Evolutionary conservation across 257 asterid species (phyloP).

Genomic region (Solanum lignicaule): DNA sequence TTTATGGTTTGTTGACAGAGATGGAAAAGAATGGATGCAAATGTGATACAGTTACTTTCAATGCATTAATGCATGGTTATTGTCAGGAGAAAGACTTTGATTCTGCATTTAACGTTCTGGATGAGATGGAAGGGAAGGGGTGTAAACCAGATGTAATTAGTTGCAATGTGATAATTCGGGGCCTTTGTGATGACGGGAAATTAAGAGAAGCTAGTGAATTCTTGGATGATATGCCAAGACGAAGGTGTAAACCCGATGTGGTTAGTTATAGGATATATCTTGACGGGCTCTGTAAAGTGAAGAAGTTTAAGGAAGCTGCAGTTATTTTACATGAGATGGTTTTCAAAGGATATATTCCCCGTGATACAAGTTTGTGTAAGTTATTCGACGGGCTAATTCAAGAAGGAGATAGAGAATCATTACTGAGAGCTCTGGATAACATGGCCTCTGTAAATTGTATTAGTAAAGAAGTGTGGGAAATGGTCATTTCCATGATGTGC

Average conservation of each 20-base stretch:
- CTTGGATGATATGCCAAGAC: slow-evolving; percentile 70
- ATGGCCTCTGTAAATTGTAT: slow-evolving; percentile 36
- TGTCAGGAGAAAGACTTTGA: slow-evolving; percentile 54
- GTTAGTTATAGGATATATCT: slow-evolving; percentile 51
- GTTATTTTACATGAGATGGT: slow-evolving; percentile 66
- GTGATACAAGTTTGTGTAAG: slow-evolving; percentile 28
- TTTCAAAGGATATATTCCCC: slow-evolving; percentile 43
- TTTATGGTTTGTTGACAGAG: slow-evolving; percentile 35
- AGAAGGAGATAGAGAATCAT: slow-evolving; percentile 16
- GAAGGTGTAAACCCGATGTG: slow-evolving; percentile 51
- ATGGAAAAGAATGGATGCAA: slow-evolving; percentile 52
- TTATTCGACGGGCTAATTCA: slow-evolving; percentile 22
- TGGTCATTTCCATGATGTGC: slow-evolving; percentile 29
- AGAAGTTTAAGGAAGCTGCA: slow-evolving; percentile 48
- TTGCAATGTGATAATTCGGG: slow-evolving; percentile 46
- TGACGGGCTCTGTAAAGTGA: slow-evolving; percentile 50
- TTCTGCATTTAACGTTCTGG: slow-evolving; percentile 37
- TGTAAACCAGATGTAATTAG: slow-evolving; percentile 60
- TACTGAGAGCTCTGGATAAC: slow-evolving; percentile 27
- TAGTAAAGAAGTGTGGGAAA: slow-evolving; percentile 48
- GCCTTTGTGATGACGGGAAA: slow-evolving; percentile 45
- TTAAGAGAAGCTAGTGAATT: slow-evolving; percentile 48
- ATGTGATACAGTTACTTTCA: slow-evolving; percentile 48
- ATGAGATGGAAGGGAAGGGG: slow-evolving; percentile 52
- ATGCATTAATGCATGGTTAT: slow-evolving; percentile 50